These are phyloP conservation scores for Diplodia seriata DNA, from an alignment of 2,329 filamentous ascomycete genomes.

Conservation along the genomic window DNA sequence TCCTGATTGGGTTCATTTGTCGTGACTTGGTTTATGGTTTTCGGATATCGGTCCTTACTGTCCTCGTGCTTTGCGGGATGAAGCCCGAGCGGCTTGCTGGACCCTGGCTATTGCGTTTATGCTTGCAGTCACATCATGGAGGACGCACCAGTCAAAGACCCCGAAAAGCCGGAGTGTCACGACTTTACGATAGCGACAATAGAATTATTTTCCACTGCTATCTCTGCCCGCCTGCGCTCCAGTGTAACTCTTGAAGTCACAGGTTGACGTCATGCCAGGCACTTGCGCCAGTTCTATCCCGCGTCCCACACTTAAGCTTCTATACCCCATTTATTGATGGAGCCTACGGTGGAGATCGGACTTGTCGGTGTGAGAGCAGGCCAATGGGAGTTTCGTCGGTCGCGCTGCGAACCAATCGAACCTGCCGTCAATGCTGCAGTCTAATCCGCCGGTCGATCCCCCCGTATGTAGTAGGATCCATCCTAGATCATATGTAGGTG, in stretches of 20 bases:
- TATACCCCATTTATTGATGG: constrained; percentile 3
- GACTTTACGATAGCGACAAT: constrained; percentile 17
- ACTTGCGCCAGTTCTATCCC: not conserved
- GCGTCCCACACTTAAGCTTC: not conserved
- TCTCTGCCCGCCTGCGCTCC: not conserved
- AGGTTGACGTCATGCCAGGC: constrained; percentile 5
- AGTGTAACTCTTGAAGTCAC: not conserved
- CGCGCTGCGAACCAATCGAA: not conserved
- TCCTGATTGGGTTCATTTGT: constrained; percentile 12
- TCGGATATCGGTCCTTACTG: not conserved
- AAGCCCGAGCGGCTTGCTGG: constrained; percentile 5
- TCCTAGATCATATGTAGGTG: too few relatives aligned
- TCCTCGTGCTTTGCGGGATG: constrained; percentile 15
- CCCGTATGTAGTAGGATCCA: not conserved
- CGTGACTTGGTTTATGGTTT: constrained; percentile 22
- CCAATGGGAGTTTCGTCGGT: constrained; percentile 11
- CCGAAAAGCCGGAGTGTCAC: constrained; percentile 7
- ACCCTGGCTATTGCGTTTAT: constrained; percentile 3
- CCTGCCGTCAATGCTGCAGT: not conserved
- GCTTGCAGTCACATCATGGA: constrained; percentile 15
- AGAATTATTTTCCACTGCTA: constrained; percentile 1
- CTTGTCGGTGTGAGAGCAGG: not conserved
- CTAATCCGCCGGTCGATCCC: constrained; percentile 14
- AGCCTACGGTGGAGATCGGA: constrained; percentile 24
- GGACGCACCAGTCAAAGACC: not conserved